phyloP scores from a whole-genome alignment of 2,329 filamentous ascomycete genomes.

The Aspergillus awamori region DNA sequence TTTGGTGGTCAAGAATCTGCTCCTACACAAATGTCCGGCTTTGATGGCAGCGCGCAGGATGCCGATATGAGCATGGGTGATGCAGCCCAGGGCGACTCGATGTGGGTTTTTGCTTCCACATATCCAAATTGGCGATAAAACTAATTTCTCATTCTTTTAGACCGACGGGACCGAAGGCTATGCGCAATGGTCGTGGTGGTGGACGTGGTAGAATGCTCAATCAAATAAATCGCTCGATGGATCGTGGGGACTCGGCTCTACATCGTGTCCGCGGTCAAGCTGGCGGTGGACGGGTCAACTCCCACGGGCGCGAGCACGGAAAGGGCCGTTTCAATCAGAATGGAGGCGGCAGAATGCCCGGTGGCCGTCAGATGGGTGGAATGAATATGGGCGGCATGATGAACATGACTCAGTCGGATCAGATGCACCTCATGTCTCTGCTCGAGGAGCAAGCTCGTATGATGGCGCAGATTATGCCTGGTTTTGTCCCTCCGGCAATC shows the following conservation, averaged over 20 bases:
- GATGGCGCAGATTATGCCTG: constrained; percentile 72
- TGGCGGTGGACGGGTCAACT: constrained; percentile 78
- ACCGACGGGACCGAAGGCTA: constrained; percentile 91
- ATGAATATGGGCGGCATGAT: constrained; percentile 50
- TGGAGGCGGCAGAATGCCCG: constrained; percentile 46
- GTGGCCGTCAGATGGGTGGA: constrained; percentile 51
- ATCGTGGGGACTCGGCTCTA: constrained; percentile 75
- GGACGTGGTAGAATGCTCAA: constrained; percentile 80
- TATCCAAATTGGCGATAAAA: constrained; percentile 16
- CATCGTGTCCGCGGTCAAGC: constrained; percentile 73
- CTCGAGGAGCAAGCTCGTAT: constrained; percentile 85
- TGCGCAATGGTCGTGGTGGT: constrained; percentile 73
- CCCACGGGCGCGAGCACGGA: constrained; percentile 70
- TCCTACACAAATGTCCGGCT: constrained; percentile 10
- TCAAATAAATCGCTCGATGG: constrained; percentile 81
- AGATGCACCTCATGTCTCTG: constrained; percentile 74
- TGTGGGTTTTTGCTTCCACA: constrained; percentile 35
- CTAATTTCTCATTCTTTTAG: constrained; percentile 56
- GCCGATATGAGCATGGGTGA: constrained; percentile 79
- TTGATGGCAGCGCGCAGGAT: constrained; percentile 57
- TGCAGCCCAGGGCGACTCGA: constrained; percentile 42
- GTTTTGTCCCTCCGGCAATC: constrained; percentile 56
- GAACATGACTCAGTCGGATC: constrained; percentile 66
- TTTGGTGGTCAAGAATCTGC: constrained; percentile 41
- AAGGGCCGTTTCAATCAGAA: constrained; percentile 63